phyloP scores from a whole-genome alignment of 441 rosid genomes.

The Corymbia calophylla region DNA sequence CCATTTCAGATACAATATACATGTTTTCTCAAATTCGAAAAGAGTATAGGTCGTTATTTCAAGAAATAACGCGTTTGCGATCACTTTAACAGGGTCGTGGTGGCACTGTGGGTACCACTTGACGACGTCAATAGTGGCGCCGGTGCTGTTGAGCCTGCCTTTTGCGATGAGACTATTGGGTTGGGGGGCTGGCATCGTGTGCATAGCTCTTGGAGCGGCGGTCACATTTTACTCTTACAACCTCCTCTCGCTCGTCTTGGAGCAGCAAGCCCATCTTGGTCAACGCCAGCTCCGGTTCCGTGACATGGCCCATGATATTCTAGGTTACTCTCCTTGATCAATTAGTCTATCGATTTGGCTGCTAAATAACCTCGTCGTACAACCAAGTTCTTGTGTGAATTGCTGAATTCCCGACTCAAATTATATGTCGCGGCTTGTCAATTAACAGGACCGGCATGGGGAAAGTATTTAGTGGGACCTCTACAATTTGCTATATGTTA shows the following conservation, averaged over 20 bases:
- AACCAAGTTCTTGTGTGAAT: not conserved
- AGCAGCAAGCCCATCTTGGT: constrained; percentile 22
- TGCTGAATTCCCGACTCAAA: not conserved
- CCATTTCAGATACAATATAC: accelerated
- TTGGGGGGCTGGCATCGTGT: constrained; percentile 17
- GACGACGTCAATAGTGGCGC: constrained; percentile 20
- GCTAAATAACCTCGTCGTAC: not conserved
- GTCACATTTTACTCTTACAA: constrained; percentile 30
- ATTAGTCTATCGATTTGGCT: not conserved
- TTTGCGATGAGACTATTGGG: constrained; percentile 25
- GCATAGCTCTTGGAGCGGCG: constrained; percentile 8
- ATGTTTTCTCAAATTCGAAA: not conserved
- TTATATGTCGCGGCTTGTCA: not conserved
- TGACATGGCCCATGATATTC: constrained; percentile 25
- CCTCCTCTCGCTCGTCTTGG: constrained; percentile 29
- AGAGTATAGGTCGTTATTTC: not conserved
- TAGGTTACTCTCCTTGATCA: constrained; percentile 20
- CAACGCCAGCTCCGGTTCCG: constrained; percentile 27
- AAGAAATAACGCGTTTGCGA: not conserved
- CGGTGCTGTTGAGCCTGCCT: constrained; percentile 29
- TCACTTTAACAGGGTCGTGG: constrained; percentile 18
- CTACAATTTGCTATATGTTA: constrained; percentile 45
- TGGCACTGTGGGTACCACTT: constrained; percentile 26
- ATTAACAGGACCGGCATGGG: constrained; percentile 43
- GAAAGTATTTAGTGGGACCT: constrained; percentile 48